Conservation (phyloP, 2,329 filamentous ascomycete genomes). For the Verticillium tricorpus region DNA sequence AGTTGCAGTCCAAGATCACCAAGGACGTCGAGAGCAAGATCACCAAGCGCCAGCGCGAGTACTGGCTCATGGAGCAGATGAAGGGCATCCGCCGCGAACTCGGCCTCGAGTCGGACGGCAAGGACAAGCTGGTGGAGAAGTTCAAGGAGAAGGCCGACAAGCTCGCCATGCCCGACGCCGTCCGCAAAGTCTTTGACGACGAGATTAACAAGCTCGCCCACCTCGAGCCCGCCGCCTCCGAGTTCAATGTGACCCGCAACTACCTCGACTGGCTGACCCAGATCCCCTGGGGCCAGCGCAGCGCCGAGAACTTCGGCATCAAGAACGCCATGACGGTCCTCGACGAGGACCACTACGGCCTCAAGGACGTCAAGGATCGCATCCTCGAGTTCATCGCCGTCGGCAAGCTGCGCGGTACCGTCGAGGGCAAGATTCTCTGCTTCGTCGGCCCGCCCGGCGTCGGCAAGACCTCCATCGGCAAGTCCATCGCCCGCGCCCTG, state of each 20-base stretch:
- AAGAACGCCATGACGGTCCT: slow-evolving; percentile 84
- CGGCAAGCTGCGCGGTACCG: slow-evolving; percentile 91
- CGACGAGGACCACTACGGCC: slow-evolving; percentile 92
- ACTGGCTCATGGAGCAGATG: slow-evolving; percentile 99
- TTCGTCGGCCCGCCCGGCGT: slow-evolving; percentile 97
- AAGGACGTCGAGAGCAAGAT: slow-evolving; percentile 98
- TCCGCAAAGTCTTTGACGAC: slow-evolving; percentile 97
- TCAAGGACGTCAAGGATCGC: slow-evolving; percentile 97
- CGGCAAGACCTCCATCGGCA: slow-evolving; percentile 97
- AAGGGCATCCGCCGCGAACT: slow-evolving; percentile 95
- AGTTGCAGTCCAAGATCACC: slow-evolving; percentile 93
- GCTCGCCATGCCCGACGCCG: slow-evolving; percentile 92
- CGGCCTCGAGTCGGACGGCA: slow-evolving; percentile 94
- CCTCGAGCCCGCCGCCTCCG: slow-evolving; percentile 89
- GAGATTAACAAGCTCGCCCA: slow-evolving; percentile 96
- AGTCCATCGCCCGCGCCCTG: slow-evolving; percentile 90
- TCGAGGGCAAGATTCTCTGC: slow-evolving; percentile 97
- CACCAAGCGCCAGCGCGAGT: slow-evolving; percentile 93
- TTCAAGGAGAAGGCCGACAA: slow-evolving; percentile 95
- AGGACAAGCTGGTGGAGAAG: slow-evolving; percentile 95
- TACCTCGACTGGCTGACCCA: slow-evolving; percentile 99
- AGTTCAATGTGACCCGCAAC: slow-evolving; percentile 98
- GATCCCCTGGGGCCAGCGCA: slow-evolving; percentile 94
- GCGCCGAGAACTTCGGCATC: slow-evolving; percentile 94
- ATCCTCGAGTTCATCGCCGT: slow-evolving; percentile 98